Evolutionary conservation across 371 early-diverging fungal species (phyloP).

Genomic region (Mortierella sp.): DNA sequence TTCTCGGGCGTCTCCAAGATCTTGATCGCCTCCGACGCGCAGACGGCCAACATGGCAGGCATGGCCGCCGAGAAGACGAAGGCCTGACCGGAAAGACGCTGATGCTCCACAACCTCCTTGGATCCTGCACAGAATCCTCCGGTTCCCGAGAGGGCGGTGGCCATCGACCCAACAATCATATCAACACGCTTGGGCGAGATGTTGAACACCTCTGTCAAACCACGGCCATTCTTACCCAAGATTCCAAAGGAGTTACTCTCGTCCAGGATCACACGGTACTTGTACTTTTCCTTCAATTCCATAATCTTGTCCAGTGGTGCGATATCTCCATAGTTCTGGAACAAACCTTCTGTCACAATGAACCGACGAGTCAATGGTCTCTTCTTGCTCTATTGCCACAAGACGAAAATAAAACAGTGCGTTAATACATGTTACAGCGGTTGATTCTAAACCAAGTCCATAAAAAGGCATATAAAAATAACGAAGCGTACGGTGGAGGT

Average conservation of each 20-base stretch:
- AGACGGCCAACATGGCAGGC: conserved; percentile 96
- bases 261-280: conserved; percentile 98
- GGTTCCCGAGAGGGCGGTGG: conserved; percentile 85
- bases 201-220: conserved; percentile 89
- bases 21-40: conserved; percentile 89
- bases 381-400: conserved; percentile 67
- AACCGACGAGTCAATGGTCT: conserved; percentile 91
- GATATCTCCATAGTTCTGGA: conserved; percentile 94
- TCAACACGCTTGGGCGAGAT: conserved; percentile 90
- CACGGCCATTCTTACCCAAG: conserved; percentile 92
- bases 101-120: conserved; percentile 93
- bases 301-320: conserved; percentile 87
- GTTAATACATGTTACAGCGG: neutral
- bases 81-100: conserved; percentile 93
- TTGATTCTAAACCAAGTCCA: neutral
- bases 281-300: conserved; percentile 95
- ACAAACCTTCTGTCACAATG: conserved; percentile 98
- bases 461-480: neutral
- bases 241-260: conserved; percentile 96
- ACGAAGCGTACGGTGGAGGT: conserved; percentile 54
- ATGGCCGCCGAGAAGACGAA: conserved; percentile 99
- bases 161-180: conserved; percentile 94
- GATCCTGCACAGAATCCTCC: conserved; percentile 98
- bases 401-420: neutral
- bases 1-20: conserved; percentile 64